These are phyloP conservation scores for Sphagnum tenellum DNA, from an alignment of 225 moss, liverwort and hornwort species.

Conservation along the genomic window DNA sequence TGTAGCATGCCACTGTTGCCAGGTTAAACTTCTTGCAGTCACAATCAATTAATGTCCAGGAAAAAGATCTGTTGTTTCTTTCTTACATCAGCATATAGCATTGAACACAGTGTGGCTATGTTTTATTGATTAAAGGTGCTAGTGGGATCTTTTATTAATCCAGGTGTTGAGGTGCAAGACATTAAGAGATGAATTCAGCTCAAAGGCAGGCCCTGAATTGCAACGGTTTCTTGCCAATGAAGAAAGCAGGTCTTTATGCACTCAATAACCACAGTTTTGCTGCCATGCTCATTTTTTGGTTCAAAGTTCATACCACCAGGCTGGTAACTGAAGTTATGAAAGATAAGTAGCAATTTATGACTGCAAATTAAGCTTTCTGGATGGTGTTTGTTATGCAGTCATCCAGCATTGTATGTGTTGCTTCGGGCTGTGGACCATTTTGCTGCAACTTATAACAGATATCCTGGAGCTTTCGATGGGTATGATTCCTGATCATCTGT, in stretches of 20 bases:
- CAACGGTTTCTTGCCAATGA: conserved; percentile 69
- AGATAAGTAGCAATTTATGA: too few relatives aligned
- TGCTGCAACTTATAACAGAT: conserved; percentile 77
- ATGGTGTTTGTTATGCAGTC: conserved; percentile 38
- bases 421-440: conserved; percentile 92
- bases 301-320: too few relatives aligned
- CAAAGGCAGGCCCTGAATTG: conserved; percentile 50
- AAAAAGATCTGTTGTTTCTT: too few relatives aligned
- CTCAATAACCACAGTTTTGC: too few relatives aligned
- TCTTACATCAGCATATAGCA: too few relatives aligned
- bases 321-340: too few relatives aligned
- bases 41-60: too few relatives aligned
- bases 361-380: neutral
- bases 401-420: conserved; percentile 79
- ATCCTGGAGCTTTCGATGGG: conserved; percentile 73
- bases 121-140: too few relatives aligned
- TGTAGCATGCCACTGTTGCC: too few relatives aligned
- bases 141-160: neutral
- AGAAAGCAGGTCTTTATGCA: conserved; percentile 53
- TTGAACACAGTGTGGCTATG: too few relatives aligned
- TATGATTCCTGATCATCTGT: conserved; percentile 13
- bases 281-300: too few relatives aligned
- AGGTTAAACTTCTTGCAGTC: too few relatives aligned
- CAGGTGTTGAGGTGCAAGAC: conserved; percentile 81
- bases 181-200: conserved; percentile 73